A percentile compares a stretch with the other conserved stretches of the same genome.
These are phyloP conservation scores for Paecilomyces sp. DNA, from an alignment of 2,329 filamentous ascomycete genomes.

Conservation along the genomic window DNA sequence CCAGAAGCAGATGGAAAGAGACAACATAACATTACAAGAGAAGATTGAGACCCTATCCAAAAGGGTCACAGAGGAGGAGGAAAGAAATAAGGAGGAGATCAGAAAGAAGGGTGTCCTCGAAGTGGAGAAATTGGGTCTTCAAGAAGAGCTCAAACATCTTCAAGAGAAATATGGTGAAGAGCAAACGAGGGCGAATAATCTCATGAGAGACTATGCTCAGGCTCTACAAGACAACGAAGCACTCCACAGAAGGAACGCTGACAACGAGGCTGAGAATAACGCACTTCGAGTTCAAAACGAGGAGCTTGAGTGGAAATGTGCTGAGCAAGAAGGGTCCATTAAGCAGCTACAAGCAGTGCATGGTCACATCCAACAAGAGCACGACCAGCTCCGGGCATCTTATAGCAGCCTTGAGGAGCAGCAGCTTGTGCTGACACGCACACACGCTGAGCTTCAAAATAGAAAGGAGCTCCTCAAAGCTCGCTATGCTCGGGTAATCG, in stretches of 20 bases:
- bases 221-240: not conserved
- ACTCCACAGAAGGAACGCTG: not conserved
- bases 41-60: not conserved
- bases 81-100: not conserved
- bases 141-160: not conserved
- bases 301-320: not conserved
- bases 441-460: not conserved
- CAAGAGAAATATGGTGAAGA: not conserved
- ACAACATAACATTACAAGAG: not conserved
- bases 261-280: not conserved
- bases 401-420: not conserved
- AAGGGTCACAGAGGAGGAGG: not conserved
- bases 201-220: not conserved
- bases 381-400: not conserved
- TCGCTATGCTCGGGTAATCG: not conserved
- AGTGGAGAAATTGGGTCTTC: not conserved
- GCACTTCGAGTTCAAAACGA: not conserved
- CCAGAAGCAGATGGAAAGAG: not conserved
- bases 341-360: not conserved
- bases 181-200: not conserved
- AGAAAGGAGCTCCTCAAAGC: not conserved
- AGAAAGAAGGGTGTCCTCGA: not conserved
- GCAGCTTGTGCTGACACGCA: not conserved
- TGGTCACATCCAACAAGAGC: not conserved
- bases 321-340: not conserved